Evolutionary conservation across 805 yeast genomes (phyloP), one percentile per base, ranked within the genome.

Genomic region (Metschnikowia picachoensis): DNA sequence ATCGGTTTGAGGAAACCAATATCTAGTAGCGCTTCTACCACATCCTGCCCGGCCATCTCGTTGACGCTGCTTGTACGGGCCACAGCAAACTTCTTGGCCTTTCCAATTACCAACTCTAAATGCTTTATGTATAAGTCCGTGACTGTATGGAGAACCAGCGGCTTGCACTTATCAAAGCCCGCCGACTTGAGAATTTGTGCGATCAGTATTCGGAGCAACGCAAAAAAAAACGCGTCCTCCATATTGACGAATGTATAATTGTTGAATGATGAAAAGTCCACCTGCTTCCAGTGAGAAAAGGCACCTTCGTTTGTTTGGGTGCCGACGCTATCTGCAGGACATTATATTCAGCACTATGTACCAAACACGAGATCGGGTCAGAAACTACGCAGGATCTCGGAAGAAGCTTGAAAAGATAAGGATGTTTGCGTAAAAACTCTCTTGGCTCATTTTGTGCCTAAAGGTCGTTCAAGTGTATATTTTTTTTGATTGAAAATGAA

Each of bases 131-230:
- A 81, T 1, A 92, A 59, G 58, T 90, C 97, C 0, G 95, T 83
- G n/a, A 90, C 55, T 2, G 82, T 75, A 58, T 89, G 91, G 9
- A 92, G 70, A 1, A 85, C 78, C 8, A 79, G 72, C 8, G 92
- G 87, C 42, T 82, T 74, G 52, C 91, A 82, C 56, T 82, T 76
- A 50, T 88, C 96, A 58, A 90, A 88, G 0, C 99, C 99, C 29
- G 82, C 78, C 0, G 94, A 81, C 50, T 88, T 81, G 43, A 92
- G 73, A 4, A 84, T 68, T 65, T 84, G 83, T 1, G 78, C 73
- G 30, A 71, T 61, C 8, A 74, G 68, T 40, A 72, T 57, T 42
- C 74, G 59, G 27, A 71, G 57, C 37, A 71, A 48, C 35, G 70
- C 62, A 51, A 68, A 72, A 47, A 68, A 65, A 49, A 71, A 69